These are phyloP conservation scores for Nemania diffusa DNA, from an alignment of 2,329 filamentous ascomycete genomes.

Conservation along the genomic window DNA sequence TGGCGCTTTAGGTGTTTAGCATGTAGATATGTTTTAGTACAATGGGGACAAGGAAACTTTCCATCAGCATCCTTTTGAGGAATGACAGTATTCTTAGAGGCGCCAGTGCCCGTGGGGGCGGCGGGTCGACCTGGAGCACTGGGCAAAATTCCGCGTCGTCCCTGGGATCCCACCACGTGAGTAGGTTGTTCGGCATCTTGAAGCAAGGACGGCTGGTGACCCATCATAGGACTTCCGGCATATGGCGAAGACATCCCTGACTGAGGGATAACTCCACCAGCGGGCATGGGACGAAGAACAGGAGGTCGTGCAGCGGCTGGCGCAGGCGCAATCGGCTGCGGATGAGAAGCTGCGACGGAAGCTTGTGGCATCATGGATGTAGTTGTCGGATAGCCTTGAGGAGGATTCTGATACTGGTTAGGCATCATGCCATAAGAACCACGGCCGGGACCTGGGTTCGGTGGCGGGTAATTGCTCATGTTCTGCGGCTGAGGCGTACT, in stretches of 20 bases:
- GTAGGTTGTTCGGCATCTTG: constrained; percentile 75
- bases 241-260: constrained; percentile 69
- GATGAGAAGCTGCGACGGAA: constrained; percentile 74
- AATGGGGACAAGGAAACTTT: constrained; percentile 98
- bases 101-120: constrained; percentile 75
- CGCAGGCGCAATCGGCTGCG: constrained; percentile 80
- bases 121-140: constrained; percentile 88
- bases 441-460: constrained; percentile 52
- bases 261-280: constrained; percentile 71
- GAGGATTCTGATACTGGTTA: constrained; percentile 63
- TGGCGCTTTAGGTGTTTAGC: constrained; percentile 98
- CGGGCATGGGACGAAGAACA: constrained; percentile 75
- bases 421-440: constrained; percentile 66
- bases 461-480: constrained; percentile 55
- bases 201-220: constrained; percentile 63
- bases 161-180: constrained; percentile 95
- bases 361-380: constrained; percentile 73
- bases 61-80: constrained; percentile 96
- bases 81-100: constrained; percentile 82
- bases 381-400: constrained; percentile 66
- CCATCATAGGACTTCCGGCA: constrained; percentile 66
- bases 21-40: constrained; percentile 97
- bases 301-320: constrained; percentile 69
- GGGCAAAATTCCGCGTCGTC: constrained; percentile 88
- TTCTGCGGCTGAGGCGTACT: constrained; percentile 67